Base-by-base conservation (phyloP, 2,329 filamentous ascomycete genomes). In the Moelleriella libera region DNA sequence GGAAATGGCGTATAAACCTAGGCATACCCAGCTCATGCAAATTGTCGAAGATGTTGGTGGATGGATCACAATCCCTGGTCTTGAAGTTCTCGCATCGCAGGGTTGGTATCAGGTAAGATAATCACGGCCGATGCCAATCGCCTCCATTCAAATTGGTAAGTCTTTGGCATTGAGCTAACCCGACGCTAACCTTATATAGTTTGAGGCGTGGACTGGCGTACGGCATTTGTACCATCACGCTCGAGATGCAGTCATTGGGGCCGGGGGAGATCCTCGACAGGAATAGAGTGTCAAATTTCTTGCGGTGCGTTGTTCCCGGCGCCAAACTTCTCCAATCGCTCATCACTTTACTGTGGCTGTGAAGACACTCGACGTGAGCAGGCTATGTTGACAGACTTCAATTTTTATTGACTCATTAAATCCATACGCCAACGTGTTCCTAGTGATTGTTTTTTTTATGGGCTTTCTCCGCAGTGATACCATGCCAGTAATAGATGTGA, bases 1-100 rank as follows among this genome's bases (percentile, higher is more conserved):
- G 4, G 92, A 98, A 64, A 95, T 98, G 89, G 90, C 92, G 2
- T 98, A 98, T 65, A 94, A 90, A 65, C 92, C 92, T 21, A 71
- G 76, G 0, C 75, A 85, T 46, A 98, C 92, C 5, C 78, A 83
- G 6, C 66, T 95, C 54, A 96, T 97, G 81, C 76, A 85, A 60
- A 69, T 96, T 60, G 90, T 89, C 2, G 74, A 80, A 56, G 76
- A 83, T 54, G 76, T 77, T 10, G 61, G 61, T 9, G 82, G 83
- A 3, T 98, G 92, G 92, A 75, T 69, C 48, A 88, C 84, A 2
- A 83, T 97, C 52, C 82, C 88, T 6, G 92, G 92, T 0, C 66
- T 96, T 40, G 92, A 98, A 64, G 88, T 92, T 31, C 71, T 98
- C 48, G 81, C 88, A 51, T 87, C 85, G 5, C 92, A 98, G 65